Base-by-base conservation (phyloP, 768 basidiomycete genomes). In the Candolleomyces aberdarensis region DNA sequence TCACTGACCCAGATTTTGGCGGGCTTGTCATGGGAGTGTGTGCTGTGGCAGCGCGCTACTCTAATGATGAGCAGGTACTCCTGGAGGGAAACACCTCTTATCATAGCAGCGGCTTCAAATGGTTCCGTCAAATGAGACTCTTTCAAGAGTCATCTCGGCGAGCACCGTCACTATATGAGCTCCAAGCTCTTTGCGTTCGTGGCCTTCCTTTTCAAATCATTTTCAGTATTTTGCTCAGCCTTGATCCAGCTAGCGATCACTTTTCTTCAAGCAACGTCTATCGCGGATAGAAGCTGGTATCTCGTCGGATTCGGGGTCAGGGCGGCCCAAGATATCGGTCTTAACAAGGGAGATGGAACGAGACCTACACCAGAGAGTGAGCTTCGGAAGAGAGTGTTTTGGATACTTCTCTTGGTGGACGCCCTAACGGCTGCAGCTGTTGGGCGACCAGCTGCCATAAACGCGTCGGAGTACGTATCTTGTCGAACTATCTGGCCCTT, bases 281-380 rank as follows among this genome's bases (percentile, higher is more conserved):
- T 77, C 0, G 78, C 82, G 1, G 80, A 83, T 48, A 74, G 75
- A 17, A 74, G 72, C 58, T 88, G 87, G 88, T 74, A 71, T 5
- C 62, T 84, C 2, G 71, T 80, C 14, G 85, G 86, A 2, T 67
- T 83, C n/a, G 84, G 81, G 36, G 72, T 89, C 15, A 80, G 86
- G 5, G 72, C 80, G 7, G 82, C 82, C 0, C 83, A 87, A 65
- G 87, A 88, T 60, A 79, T 86, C 3, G 81, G 88, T 3, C 79
- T 80, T 64, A 71, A 80, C 26, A 65, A 73, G 71, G 67, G 47
- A 71, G 72, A 63, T 36, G 36, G 3, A 39, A 65, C 52, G 39
- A 65, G 66, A 10, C 73, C 70, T 2, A 75, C 77, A 1, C 62
- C 76, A 2, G 85, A 89, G 61, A 75, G 80, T 48, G 88, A 91